Base-by-base conservation (phyloP, 2,329 filamentous ascomycete species). In the Colletotrichum coccodes region DNA sequence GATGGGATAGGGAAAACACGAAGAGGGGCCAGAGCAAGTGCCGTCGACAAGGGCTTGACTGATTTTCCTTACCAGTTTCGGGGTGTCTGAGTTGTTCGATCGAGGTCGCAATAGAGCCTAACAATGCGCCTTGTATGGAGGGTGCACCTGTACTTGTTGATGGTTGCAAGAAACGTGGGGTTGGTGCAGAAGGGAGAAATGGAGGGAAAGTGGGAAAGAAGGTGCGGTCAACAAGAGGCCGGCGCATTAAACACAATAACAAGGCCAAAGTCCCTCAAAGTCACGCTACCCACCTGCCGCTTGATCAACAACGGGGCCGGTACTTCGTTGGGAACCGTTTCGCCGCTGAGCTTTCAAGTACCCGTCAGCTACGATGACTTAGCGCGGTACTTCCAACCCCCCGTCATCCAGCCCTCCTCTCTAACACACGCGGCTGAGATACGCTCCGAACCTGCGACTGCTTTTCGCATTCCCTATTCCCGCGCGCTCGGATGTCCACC, bases 141-240 rank as follows among this genome's bases (percentile, higher is more conserved):
- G 72, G 62, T 72, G 70, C 71, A 73, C 71, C 72, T 71, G 62
- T 72, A 68, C 71, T 72, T 71, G 65, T 72, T 60, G 68, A 70
- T 71, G 71, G 72, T 71, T 75, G 74, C 71, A 74, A 75, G 72
- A 73, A 53, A 74, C 76, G 78, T 81, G 79, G 80, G 79, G 79
- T 81, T 78, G 72, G 71, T 77, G 77, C 76, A 78, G 76, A 74
- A 78, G 72, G 71, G 72, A 75, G 74, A 73, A 73, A 70, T 67
- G 68, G 70, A 72, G 42, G 38, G 63, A 46, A 47, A 63, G 68
- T 66, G 67, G 60, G 58, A 67, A 70, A 72, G 68, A 71, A 71
- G 72, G 70, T 73, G 71, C 70, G 70, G 71, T 71, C 70, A 64
- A 71, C 67, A 71, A 63, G 60, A 66, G 30, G 50, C 50, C 34